A percentile compares a stretch with the other conserved stretches of the same genome.
Conservation (phyloP, 257 asterid genomes). For the Solanum virginianum region DNA sequence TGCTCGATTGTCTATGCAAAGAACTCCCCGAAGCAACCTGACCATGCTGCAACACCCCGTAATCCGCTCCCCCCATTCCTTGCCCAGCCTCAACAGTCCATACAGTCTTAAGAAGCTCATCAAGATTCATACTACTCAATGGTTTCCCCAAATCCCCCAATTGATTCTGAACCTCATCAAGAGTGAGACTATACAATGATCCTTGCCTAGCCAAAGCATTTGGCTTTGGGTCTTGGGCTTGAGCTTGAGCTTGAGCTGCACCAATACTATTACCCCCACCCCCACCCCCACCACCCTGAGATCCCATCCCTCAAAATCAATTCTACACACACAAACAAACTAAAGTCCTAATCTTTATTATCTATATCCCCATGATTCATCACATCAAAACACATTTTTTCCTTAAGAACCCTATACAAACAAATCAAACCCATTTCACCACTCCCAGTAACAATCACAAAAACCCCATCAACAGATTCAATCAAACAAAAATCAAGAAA, state of each 20-base stretch:
- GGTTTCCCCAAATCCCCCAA: constrained; percentile 83
- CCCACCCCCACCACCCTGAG: constrained; percentile 55
- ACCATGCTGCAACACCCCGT: constrained; percentile 19
- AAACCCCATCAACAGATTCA: not conserved
- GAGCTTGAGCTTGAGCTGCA: not conserved
- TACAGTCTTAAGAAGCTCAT: constrained; percentile 84
- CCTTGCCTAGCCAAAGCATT: constrained; percentile 57
- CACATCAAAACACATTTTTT: not conserved
- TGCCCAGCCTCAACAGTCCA: constrained; percentile 62
- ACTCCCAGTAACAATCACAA: not conserved
- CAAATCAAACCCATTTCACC: not conserved
- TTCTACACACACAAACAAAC: not conserved
- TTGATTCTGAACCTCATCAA: constrained; percentile 87
- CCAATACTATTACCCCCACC: constrained; percentile 8
- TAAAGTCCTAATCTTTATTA: not conserved
- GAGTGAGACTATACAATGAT: constrained; percentile 69
- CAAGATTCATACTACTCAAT: constrained; percentile 77
- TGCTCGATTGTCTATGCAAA: constrained; percentile 38
- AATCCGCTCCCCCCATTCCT: constrained; percentile 21
- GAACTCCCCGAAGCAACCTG: constrained; percentile 9
- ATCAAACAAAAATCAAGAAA: not conserved
- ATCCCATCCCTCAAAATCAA: constrained; percentile 37
- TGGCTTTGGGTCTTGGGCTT: constrained; percentile 15
- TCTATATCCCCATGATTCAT: not conserved
- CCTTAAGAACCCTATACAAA: not conserved